Evolutionary conservation across 2,329 filamentous ascomycete genomes (phyloP).

Genomic region (Fonsecaea monophora): DNA sequence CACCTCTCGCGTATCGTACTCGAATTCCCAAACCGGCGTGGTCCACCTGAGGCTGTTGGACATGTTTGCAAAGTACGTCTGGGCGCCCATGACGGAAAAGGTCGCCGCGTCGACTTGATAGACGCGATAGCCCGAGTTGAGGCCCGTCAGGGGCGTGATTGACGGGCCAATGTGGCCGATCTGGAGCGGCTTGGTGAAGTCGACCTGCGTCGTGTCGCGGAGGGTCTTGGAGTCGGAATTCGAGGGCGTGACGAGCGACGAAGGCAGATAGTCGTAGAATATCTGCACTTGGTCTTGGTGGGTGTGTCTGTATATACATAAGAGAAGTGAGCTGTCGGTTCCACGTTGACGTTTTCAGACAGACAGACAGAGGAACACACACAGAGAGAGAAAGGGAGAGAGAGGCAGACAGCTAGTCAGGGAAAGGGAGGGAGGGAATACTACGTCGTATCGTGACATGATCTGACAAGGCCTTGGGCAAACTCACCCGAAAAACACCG

Average conservation of each 20-base stretch:
- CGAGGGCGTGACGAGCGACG: conserved; percentile 23
- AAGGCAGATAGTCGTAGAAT: conserved; percentile 42
- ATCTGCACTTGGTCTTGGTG: conserved; percentile 43
- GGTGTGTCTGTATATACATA: conserved; percentile 32
- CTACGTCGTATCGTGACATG: no score
- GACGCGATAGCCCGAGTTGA: conserved; percentile 43
- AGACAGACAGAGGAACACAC: neutral
- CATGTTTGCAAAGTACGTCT: conserved; percentile 44
- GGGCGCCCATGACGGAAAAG: conserved; percentile 42
- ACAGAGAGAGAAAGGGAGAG: no score
- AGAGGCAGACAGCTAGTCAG: no score
- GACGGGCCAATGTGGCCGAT: conserved; percentile 42
- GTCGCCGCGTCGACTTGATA: conserved; percentile 42
- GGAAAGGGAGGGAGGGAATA: no score
- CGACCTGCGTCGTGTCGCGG: conserved; percentile 40
- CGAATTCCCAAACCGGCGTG: conserved; percentile 43
- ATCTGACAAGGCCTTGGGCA: no score
- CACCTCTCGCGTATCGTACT: conserved; percentile 41
- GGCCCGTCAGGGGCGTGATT: conserved; percentile 42
- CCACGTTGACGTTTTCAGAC: neutral
- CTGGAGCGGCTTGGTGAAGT: conserved; percentile 39
- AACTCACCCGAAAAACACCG: conserved; percentile 36
- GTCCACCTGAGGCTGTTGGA: conserved; percentile 42
- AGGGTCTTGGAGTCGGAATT: conserved; percentile 7
- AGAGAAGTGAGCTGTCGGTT: neutral